Conservation (phyloP, 495 filamentous ascomycete genomes). For the Eremomyces bilateralis region DNA sequence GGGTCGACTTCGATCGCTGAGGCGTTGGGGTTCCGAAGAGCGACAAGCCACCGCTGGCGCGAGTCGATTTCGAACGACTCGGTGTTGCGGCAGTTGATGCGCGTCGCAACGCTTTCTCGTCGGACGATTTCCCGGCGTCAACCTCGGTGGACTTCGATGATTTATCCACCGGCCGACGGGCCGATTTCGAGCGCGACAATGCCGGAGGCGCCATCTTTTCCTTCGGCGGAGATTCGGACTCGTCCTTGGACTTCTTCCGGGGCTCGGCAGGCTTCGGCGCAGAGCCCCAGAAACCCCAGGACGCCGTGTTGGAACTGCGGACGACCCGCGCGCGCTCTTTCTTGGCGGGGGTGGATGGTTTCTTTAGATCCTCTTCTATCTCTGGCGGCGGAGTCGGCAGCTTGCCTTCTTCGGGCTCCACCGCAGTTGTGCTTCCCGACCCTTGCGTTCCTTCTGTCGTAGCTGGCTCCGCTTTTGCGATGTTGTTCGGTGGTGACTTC, state of each 20-base stretch:
- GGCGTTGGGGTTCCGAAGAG: constrained; percentile 31
- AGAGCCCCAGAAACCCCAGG: constrained; percentile 39
- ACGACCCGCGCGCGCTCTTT: constrained; percentile 38
- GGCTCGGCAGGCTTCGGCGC: constrained; percentile 6
- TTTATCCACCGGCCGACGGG: constrained; percentile 26
- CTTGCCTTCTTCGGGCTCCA: constrained; percentile 6
- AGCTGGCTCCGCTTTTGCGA: background rate
- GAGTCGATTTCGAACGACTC: constrained; percentile 20
- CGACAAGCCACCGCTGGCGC: constrained; percentile 26
- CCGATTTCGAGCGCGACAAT: constrained; percentile 29
- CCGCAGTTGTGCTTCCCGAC: background rate
- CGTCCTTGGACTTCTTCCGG: constrained; percentile 6
- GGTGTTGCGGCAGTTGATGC: constrained; percentile 5
- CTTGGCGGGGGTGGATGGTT: constrained; percentile 18
- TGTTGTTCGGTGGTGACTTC: constrained; percentile 1
- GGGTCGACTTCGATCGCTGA: constrained; percentile 26
- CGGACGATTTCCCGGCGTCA: constrained; percentile 31
- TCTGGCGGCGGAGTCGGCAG: constrained; percentile 35
- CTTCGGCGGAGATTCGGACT: constrained; percentile 9
- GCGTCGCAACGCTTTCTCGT: constrained; percentile 28
- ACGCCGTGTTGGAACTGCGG: constrained; percentile 23
- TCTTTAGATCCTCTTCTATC: constrained; percentile 14
- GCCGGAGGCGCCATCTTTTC: constrained; percentile 11
- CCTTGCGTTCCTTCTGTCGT: background rate
- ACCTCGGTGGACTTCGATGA: constrained; percentile 24